Evolutionary conservation across 805 yeast genomes (phyloP).

Genomic region (Hemisphaericaspora nanyangensis): DNA sequence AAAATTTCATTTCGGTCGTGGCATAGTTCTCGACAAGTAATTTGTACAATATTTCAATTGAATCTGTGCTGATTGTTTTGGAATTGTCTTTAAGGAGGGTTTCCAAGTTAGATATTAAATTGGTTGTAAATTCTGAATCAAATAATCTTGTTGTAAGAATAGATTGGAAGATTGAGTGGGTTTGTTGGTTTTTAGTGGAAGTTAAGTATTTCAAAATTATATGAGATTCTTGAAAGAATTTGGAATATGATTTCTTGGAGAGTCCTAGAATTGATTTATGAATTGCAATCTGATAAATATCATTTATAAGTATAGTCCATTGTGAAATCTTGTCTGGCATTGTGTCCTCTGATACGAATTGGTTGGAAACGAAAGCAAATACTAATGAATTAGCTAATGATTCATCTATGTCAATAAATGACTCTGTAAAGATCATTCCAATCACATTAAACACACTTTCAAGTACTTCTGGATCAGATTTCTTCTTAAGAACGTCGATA

Average conservation of each 20-base stretch:
- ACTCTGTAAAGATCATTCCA: conserved; percentile 14
- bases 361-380: conserved; percentile 13
- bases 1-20: conserved; percentile 28
- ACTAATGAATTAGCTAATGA: conserved; percentile 23
- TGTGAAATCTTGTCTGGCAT: neutral
- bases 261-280: conserved; percentile 18
- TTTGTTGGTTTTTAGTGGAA: neutral
- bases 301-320: conserved; percentile 25
- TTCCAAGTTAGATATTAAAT: conserved; percentile 3
- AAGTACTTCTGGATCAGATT: conserved; percentile 10
- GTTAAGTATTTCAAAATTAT: conserved; percentile 9
- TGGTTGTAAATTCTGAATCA: conserved; percentile 3
- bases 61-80: conserved; percentile 8
- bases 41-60: conserved; percentile 18
- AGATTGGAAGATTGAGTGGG: neutral
- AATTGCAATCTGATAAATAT: conserved; percentile 21
- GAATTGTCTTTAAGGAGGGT: neutral
- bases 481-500: conserved; percentile 3
- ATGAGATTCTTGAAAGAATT: conserved; percentile 24
- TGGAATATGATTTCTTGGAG: conserved; percentile 27
- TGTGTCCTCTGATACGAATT: conserved; percentile 1
- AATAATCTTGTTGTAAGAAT: conserved; percentile 2
- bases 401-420: conserved; percentile 34
- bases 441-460: conserved; percentile 5
- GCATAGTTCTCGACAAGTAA: conserved; percentile 26